Base-by-base conservation (phyloP, 2,329 filamentous ascomycete genomes). In the Harringtonia aguacate region DNA sequence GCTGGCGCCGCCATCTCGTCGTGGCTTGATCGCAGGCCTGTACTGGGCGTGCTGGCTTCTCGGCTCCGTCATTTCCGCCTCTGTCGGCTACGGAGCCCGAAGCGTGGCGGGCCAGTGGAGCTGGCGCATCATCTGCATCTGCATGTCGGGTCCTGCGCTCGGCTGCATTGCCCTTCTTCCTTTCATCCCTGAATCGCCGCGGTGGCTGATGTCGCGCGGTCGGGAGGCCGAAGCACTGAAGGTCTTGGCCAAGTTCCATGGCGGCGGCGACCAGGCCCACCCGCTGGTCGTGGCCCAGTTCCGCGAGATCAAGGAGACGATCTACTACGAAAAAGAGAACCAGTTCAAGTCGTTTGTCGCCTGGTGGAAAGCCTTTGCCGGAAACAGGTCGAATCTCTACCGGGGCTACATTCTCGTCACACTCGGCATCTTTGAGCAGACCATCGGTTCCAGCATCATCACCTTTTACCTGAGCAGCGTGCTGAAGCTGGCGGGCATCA, bases 401-500 rank as follows among this genome's bases (percentile, higher is more conserved):
- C 21, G 43, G 1, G 43, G 28, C 10, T 44, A n/a, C 18, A 44
- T 39, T 15, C 30, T 44, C 17, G 9, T 44, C 1, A 28, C 43
- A 14, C 57, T 64, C n/a, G 57, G 57, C 37, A 60, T 69, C 40
- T 66, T 71, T 45, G 63, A 63, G 12, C 66, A 72, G 55, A 69
- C 61, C 60, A 60, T 62, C 33, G 65, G 59, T 18, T 61, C 62
- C 46, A 58, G 58, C 27, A 59, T 61, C 20, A 53, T 67, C 14
- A 68, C 64, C 8, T 73, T 73, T 54, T 73, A 72, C 56, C 61
- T 73, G 47, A 58, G 60, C 10, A 67, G 69, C 41, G 67, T 76
- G 24, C 62, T 75, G 33, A 54, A 63, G 5, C 66, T 72, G 10
- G 68, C 71, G 9, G 72, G 76, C 40, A 70, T 80, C 49, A 68